Evolutionary conservation across 306 rosid species (phyloP).

Genomic region (Prosopis cineraria): DNA sequence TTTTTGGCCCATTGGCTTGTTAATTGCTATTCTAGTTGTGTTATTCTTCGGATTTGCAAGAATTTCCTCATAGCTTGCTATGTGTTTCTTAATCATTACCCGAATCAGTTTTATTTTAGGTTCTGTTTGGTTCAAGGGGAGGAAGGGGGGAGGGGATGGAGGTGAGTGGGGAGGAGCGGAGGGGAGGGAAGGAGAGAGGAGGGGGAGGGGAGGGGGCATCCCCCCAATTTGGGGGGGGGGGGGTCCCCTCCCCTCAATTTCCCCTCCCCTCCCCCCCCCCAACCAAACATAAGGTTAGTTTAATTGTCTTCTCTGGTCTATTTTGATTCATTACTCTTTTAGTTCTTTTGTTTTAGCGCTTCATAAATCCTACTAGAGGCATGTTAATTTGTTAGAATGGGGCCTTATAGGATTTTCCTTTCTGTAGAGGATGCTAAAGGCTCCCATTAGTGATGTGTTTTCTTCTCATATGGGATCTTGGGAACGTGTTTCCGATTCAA

Average conservation of each 20-base stretch:
- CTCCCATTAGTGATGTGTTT: conserved; percentile 6
- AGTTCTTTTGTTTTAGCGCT: not conserved
- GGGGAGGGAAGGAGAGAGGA: no score
- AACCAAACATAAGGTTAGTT: no score
- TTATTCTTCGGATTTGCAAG: conserved; percentile 38
- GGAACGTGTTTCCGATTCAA: not conserved
- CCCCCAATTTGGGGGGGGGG: no score
- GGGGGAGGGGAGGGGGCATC: no score
- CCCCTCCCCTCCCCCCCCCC: no score
- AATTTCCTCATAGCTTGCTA: conserved; percentile 6
- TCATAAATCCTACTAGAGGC: not conserved
- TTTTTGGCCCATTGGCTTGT: not conserved
- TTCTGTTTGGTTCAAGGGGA: no score
- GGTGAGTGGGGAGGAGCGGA: no score
- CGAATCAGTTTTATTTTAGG: not conserved
- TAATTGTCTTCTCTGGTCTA: not conserved
- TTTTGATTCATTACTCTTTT: not conserved
- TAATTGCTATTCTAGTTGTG: not conserved
- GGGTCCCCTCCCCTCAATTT: no score
- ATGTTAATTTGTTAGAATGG: not conserved
- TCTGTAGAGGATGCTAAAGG: not conserved
- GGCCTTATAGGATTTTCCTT: not conserved
- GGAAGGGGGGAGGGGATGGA: no score
- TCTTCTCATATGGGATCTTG: conserved; percentile 9
- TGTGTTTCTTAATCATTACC: not conserved